phyloP scores from a whole-genome alignment of 1,284 basidiomycete genomes.

The Schizophyllum commune region DNA sequence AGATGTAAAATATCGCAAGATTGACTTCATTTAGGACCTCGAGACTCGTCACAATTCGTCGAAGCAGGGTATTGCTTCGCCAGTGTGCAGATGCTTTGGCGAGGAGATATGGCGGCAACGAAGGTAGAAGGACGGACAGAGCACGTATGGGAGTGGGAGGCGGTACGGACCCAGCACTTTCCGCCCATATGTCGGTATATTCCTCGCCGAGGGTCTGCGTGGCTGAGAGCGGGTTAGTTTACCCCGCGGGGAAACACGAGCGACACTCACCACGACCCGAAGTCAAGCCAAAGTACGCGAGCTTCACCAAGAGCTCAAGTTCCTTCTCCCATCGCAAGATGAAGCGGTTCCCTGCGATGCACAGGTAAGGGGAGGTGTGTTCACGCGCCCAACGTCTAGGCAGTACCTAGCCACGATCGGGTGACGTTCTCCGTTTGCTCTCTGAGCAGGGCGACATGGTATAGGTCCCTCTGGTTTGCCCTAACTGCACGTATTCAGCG shows the following conservation, averaged over 20 bases:
- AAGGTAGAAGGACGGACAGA: slow-evolving; percentile 58
- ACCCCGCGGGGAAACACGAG: neutral
- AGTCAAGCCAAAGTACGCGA: slow-evolving; percentile 72
- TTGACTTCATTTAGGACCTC: slow-evolving; percentile 66
- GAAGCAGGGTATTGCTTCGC: slow-evolving; percentile 25
- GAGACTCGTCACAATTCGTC: slow-evolving; percentile 30
- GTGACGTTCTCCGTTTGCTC: slow-evolving; percentile 73
- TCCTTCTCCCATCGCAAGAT: slow-evolving; percentile 78
- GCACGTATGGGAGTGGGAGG: slow-evolving; percentile 40
- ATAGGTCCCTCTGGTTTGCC: slow-evolving; percentile 79
- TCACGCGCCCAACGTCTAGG: no score
- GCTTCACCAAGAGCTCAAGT: slow-evolving; percentile 63
- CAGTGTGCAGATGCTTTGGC: slow-evolving; percentile 40
- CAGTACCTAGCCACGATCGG: slow-evolving; percentile 67
- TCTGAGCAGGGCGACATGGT: slow-evolving; percentile 67
- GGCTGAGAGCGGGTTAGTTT: slow-evolving; percentile 34
- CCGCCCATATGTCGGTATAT: slow-evolving; percentile 82
- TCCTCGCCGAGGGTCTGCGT: slow-evolving; percentile 85
- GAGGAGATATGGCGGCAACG: slow-evolving; percentile 53
- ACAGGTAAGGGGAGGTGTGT: no score
- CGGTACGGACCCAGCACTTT: slow-evolving; percentile 38
- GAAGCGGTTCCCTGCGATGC: slow-evolving; percentile 70
- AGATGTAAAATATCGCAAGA: slow-evolving; percentile 75
- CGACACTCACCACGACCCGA: slow-evolving; percentile 57
- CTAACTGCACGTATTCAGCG: slow-evolving; percentile 46